Base-by-base conservation (phyloP, 768 basidiomycete genomes). In the Leccinum pellstonianum region DNA sequence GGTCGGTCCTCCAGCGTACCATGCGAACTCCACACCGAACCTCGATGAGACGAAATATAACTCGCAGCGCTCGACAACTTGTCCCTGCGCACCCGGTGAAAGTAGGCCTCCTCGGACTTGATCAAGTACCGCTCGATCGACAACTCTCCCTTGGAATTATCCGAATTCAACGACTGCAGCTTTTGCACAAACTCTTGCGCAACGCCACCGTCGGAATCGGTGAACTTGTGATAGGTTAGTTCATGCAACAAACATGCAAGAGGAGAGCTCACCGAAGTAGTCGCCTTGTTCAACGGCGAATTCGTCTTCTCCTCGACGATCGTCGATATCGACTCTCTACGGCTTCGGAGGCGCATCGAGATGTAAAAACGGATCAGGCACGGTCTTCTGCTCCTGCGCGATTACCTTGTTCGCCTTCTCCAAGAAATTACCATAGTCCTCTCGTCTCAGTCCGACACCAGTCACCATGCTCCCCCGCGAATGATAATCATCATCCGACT, bases 281-380 rank as follows among this genome's bases (percentile, higher is more conserved):
- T 91, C 11, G 94, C 93, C 75, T 95, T 96, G 78, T 97, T 97
- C 60, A 96, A 77, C 11, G 94, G 94, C 23, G 95, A 94, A 62
- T 90, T 90, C 1, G 81, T 79, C 78, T 96, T 96, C 66, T 96
- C 94, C 62, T 95, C 93, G 33, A 93, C 88, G 55, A 96, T 93
- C 4, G 91, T 89, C 12, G 90, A 86, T 57, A 96, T 95, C 5
- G 93, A 94, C 67, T 96, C 95, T 17, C 89, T 86, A 95, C 1
- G 93, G 92, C 61, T 83, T 81, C 29, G 75, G 78, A 10, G 92
- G 92, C 8, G 84, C 76, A 37, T 93, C 90, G 11, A 52, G 48
- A 15, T 68, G 68, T 47, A 94, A 73, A 80, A 95, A 95, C 2
- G 94, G 95, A 77, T 96, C 95, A 0, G 91, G 90, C 2, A 82